Base-by-base conservation (phyloP, 805 yeast genomes). In the Barnettozyma botsteinii region DNA sequence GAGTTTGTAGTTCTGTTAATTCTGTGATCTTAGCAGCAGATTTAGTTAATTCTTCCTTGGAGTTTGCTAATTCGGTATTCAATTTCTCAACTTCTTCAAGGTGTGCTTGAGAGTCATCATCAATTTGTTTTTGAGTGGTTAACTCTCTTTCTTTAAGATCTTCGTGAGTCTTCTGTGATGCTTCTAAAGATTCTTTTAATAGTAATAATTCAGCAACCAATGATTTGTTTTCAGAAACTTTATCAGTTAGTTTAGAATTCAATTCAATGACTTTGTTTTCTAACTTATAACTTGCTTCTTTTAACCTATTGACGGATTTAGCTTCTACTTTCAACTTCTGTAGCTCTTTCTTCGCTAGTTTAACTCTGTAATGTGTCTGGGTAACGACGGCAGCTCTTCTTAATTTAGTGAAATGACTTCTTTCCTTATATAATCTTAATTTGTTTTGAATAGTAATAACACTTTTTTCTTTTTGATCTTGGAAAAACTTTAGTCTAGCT, bases 241-340 rank as follows among this genome's bases (percentile, higher is more conserved):
- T 85, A 27, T 79, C 65, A 1, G 95, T 77, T 45, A 91, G 70
- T 11, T 82, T 75, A 56, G 91, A 94, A 4, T 97, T 91, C 51
- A 93, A 75, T 62, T 89, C 95, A 49, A 93, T 88, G n/a, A 94
- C 97, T 70, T 94, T 93, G 64, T 93, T 93, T 63, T 93, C 99
- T 55, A 94, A 74, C 60, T 84, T 79, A 65, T 87, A 93, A 54
- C 95, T 88, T 29, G 86, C 95, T 60, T 91, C 96, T 62, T 86
- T 79, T 67, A 86, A 74, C 57, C 83, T 94, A 59, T 82, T 81
- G 33, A 87, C 95, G 13, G 96, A 86, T 59, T 86, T 86, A 23
- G 97, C 96, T 49, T 93, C 98, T n/a, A 72, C 73, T 59, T 78
- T 85, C 60, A 87, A 69, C 42, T 69, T 64, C 47, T 67, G 65